A percentile compares a stretch with the other conserved stretches of the same genome.
Evolutionary conservation across 2,329 filamentous ascomycete genomes (phyloP).

Genomic region (Clarireedia monteithiana): DNA sequence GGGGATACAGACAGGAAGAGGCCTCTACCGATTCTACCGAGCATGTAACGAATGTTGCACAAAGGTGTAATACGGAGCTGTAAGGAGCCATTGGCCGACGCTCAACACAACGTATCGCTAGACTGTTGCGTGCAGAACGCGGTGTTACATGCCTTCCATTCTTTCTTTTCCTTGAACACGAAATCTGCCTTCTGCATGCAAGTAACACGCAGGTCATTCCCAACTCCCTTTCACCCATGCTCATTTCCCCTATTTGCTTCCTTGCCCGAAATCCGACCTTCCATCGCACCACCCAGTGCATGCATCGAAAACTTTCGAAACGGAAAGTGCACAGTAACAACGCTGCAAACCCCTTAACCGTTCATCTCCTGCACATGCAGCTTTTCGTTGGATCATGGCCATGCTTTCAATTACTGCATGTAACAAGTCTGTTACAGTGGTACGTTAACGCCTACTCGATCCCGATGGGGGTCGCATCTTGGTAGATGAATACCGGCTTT

Average conservation of each 20-base stretch:
- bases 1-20: no score
- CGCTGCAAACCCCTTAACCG: neutral
- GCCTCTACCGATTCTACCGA: no score
- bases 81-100: no score
- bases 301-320: neutral
- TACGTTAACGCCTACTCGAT: neutral
- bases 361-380: neutral
- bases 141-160: neutral
- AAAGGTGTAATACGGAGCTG: no score
- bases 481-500: neutral
- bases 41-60: no score
- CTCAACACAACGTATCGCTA: neutral
- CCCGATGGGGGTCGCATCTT: constrained; percentile 1
- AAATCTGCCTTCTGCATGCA: neutral
- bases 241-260: neutral
- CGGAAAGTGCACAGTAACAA: neutral
- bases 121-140: neutral
- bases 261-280: neutral
- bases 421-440: neutral
- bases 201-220: neutral
- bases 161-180: neutral
- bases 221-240: neutral
- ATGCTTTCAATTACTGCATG: neutral
- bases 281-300: neutral
- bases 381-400: neutral